Evolutionary conservation across 2,329 filamentous ascomycete species (phyloP).

Genomic region (Westerdykella sp.): DNA sequence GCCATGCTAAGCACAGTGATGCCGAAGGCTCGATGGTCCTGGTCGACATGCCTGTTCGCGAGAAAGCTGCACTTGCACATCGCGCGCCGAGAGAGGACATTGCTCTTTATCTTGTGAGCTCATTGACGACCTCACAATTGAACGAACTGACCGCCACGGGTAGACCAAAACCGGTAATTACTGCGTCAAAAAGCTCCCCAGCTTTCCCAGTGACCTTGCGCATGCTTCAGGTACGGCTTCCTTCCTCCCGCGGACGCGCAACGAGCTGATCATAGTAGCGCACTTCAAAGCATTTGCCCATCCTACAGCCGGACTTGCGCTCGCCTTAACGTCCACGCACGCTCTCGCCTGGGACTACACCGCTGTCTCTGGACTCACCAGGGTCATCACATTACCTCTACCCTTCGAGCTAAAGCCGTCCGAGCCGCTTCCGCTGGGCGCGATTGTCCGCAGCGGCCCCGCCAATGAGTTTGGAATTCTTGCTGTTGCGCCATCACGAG

Average conservation of each 20-base stretch:
- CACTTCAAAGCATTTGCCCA: conserved; percentile 43
- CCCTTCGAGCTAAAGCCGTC: conserved; percentile 63
- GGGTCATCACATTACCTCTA: conserved; percentile 70
- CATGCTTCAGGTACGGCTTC: conserved; percentile 56
- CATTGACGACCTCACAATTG: neutral
- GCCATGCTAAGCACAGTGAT: conserved; percentile 23
- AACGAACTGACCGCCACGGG: conserved; percentile 6
- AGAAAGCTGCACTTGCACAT: conserved; percentile 39
- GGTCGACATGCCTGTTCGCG: conserved; percentile 37
- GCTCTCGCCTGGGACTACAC: conserved; percentile 90
- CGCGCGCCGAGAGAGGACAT: conserved; percentile 62
- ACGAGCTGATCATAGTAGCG: conserved; percentile 22
- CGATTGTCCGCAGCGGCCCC: conserved; percentile 72
- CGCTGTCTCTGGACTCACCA: conserved; percentile 56
- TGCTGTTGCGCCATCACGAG: conserved; percentile 74
- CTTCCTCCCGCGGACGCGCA: conserved; percentile 6
- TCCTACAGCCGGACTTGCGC: conserved; percentile 61
- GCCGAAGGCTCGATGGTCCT: conserved; percentile 26
- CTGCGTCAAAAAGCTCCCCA: conserved; percentile 75
- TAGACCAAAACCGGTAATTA: conserved; percentile 77
- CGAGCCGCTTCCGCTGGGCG: conserved; percentile 74
- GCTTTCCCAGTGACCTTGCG: conserved; percentile 71
- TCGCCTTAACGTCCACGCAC: conserved; percentile 72
- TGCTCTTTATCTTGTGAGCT: conserved; percentile 57
- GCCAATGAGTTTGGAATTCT: conserved; percentile 78